Percentiles rank a stretch among this genome's conserved stretches.
phyloP scores from a whole-genome alignment of 2,329 filamentous ascomycete species.

The Thyridium curvatum region DNA sequence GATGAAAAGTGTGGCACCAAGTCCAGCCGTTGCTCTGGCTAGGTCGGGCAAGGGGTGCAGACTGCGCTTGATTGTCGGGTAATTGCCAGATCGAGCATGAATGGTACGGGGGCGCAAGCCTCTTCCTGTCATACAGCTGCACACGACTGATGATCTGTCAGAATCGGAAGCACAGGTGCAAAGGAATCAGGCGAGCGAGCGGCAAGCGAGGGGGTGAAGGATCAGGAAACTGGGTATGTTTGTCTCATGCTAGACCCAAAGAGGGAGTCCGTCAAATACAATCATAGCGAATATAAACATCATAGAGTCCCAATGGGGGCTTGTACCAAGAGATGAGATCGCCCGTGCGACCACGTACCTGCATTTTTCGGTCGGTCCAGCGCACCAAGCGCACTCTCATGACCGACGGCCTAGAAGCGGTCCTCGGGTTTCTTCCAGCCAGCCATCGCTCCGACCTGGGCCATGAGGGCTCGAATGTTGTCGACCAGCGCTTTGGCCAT shows the following conservation, averaged over 20 bases:
- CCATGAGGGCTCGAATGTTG: conserved; percentile 45
- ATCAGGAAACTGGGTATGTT: conserved; percentile 8
- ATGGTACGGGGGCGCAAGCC: no score
- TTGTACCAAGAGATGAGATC: no score
- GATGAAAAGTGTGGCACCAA: no score
- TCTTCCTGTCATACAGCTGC: no score
- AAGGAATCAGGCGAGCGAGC: background rate
- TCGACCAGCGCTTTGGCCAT: conserved; percentile 63
- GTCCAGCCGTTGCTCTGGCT: no score
- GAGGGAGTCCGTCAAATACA: conserved; percentile 11
- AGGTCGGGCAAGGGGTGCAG: no score
- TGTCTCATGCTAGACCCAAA: conserved; percentile 9
- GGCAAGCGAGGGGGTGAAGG: conserved; percentile 3
- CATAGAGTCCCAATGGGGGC: conserved; percentile 6
- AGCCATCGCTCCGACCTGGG: conserved; percentile 31
- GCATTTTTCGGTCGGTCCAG: background rate
- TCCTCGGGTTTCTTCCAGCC: conserved; percentile 34
- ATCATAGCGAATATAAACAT: conserved; percentile 14
- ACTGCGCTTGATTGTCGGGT: no score
- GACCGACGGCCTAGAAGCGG: conserved; percentile 19
- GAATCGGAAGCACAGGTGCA: no score
- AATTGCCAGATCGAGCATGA: no score
- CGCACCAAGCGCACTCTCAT: background rate
- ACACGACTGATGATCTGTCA: no score
- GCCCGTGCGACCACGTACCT: background rate